A percentile compares a stretch with the other conserved stretches of the same genome.
phyloP scores from a whole-genome alignment of 1,284 basidiomycete species.

The Crepidotus sp. region DNA sequence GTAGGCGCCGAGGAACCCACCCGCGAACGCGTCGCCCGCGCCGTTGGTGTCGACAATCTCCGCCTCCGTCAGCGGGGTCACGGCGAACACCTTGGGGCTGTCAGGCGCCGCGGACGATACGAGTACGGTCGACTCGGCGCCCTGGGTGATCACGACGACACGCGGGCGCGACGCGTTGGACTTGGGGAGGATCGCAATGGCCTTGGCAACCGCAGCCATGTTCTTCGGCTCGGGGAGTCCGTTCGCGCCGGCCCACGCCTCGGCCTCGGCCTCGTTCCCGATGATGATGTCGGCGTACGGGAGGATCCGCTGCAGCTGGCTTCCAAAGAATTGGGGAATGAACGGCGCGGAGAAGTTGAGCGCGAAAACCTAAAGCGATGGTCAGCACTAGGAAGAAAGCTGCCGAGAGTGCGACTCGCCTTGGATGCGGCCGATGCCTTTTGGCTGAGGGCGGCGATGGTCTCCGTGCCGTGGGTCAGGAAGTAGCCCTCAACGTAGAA shows the following conservation, averaged over 20 bases:
- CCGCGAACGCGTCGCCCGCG: conserved; percentile 99
- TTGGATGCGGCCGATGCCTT: conserved; percentile 75
- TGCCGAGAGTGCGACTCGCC: conserved; percentile 37
- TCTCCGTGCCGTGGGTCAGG: conserved; percentile 85
- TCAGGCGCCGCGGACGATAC: conserved; percentile 57
- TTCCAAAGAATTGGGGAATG: conserved; percentile 91
- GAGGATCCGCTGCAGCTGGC: conserved; percentile 72
- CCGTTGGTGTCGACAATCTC: conserved; percentile 97
- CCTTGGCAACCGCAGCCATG: conserved; percentile 60
- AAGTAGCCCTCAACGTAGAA: conserved; percentile 98
- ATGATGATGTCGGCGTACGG: conserved; percentile 83
- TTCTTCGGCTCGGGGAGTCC: conserved; percentile 52
- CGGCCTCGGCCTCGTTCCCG: conserved; percentile 93
- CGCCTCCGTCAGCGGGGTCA: conserved; percentile 53
- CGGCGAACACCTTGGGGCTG: conserved; percentile 48
- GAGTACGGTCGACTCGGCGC: conserved; percentile 74
- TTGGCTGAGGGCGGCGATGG: conserved; percentile 71
- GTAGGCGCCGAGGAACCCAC: conserved; percentile 87
- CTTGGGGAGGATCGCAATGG: conserved; percentile 65
- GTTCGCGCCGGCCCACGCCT: conserved; percentile 71
- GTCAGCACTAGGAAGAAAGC: background rate
- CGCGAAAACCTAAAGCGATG: conserved; percentile 57
- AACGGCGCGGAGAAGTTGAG: conserved; percentile 98
- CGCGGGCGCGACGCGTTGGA: conserved; percentile 69
- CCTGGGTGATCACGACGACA: conserved; percentile 89